Base-by-base conservation (phyloP, 805 yeast genomes). In the Yamadazyma paraphyllophila region DNA sequence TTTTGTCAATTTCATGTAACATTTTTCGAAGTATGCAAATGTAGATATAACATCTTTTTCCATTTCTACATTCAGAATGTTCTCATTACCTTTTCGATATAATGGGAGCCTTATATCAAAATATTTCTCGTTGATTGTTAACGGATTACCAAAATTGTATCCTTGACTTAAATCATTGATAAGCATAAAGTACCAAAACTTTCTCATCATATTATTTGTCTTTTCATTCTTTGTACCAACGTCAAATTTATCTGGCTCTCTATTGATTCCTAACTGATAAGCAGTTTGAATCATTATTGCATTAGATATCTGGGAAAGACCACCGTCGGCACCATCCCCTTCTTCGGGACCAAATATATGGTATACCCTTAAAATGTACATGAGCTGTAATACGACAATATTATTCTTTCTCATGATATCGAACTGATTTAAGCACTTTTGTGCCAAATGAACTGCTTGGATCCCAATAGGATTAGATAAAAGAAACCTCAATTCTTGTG, bases 221-320 rank as follows among this genome's bases (percentile, higher is more conserved):
- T 51, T 53, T 25, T 55, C 63, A 45, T 61, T 61, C 10, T 13
- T 30, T 11, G 54, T 47, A 9, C 51, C 48, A 45, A 63, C 61
- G 46, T 60, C 32, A 52, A 80, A 79, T 33, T 67, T 67, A 38
- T 71, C 73, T 1, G 90, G 89, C 50, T 85, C 90, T 56, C 90
- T 68, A 57, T 85, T 83, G 13, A 83, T 52, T 0, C 89, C 91
- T 51, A 83, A 74, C 16, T 82, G 74, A 46, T 79, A 74, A 0
- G 84, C 87, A 82, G 83, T 80, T 52, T 82, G 88, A 10, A 81
- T 65, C 25, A 83, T 66, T 67, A 80, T 72, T 1, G 83, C 81
- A 14, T 76, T 61, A 41, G 74, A 68, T 5, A 81, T 73, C 54
- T 78, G 84, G 2, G 81, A 74, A 35, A 77, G 78, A 24, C 82